These are phyloP conservation scores for Lenzites betulinus DNA, from an alignment of 768 basidiomycete species.

Conservation along the genomic window DNA sequence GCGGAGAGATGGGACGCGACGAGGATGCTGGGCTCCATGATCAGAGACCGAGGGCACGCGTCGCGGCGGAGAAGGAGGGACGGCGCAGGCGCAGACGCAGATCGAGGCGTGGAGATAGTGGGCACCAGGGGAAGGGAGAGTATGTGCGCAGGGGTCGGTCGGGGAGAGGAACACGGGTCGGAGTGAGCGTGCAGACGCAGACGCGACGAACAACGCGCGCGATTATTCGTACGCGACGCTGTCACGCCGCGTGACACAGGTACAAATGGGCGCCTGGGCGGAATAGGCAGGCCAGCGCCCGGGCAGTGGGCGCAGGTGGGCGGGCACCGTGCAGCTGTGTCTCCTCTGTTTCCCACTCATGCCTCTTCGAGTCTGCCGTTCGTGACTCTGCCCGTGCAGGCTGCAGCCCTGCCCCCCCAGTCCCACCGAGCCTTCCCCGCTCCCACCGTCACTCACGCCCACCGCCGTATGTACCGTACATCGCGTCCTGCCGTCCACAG, in stretches of 20 bases:
- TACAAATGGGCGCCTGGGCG: too few species aligned
- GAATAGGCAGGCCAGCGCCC: too few species aligned
- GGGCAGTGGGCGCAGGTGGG: too few species aligned
- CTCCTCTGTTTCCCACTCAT: too few species aligned
- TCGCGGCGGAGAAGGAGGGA: background rate
- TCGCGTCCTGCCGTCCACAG: background rate
- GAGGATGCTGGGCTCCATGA: constrained; percentile 29
- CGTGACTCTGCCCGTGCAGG: background rate
- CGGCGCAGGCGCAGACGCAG: constrained; percentile 4
- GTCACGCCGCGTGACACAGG: too few species aligned
- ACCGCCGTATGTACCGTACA: constrained; percentile 2
- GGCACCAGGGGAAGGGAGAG: constrained; percentile 10
- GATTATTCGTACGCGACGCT: too few species aligned
- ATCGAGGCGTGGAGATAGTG: background rate
- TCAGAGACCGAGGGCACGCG: background rate
- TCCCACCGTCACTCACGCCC: constrained; percentile 2
- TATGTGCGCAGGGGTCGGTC: background rate
- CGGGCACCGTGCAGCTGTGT: too few species aligned
- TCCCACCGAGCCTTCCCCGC: background rate
- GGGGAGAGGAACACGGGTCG: too few species aligned
- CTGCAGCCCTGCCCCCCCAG: background rate
- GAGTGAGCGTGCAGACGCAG: too few species aligned
- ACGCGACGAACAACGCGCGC: too few species aligned
- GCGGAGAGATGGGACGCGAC: constrained; percentile 51
- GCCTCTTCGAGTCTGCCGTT: background rate